Base-by-base conservation (phyloP, 2,329 filamentous ascomycete genomes). In the Botrytis galanthina region DNA sequence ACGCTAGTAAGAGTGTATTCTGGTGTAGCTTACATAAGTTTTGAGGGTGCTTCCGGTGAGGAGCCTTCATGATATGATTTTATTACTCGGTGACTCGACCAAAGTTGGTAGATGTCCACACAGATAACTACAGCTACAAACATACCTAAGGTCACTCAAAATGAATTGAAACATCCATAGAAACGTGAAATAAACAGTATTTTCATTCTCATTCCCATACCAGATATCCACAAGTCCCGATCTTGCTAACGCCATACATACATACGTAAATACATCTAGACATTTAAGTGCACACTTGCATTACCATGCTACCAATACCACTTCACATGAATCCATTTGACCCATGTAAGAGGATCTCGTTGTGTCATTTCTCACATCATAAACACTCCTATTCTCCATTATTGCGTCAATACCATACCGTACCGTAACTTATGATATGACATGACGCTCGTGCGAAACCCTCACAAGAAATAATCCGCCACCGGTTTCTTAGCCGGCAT, bases 401-500 rank as follows among this genome's bases (percentile, higher is more conserved):
- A 14, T 51, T 14, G 12, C 12, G 26, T 51, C 26, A 51, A n/a
- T 51, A 51, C 4, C 48, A 51, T 51, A 14, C 46, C 26, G 3
- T 51, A 16, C 48, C 48, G n/a, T 16, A n/a, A 51, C 5, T n/a
- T 51, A 16, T 16, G 48, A 51, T 51, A 51, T 51, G 48, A 5
- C 12, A 18, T 57, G 14, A 29, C 14, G n/a, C 51, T 18, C 14
- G 12, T 16, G 14, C 3, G 12, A 29, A n/a, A 57, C 6, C n/a
- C 51, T 73, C 48, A 91, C 83, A 99, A 85, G 83, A 99, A 99
- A 85, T 98, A 99, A 84, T 98, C 95, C 22, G 94, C 94, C 71
- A 97, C 94, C 4, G 96, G 96, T 83, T 98, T 98, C 88, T 99
- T 99, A 4, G 96, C 96, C 74, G 96, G 96, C 96, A 99, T 99